These are phyloP conservation scores for Talaromyces nanjingensis DNA, from an alignment of 495 filamentous ascomycete genomes.

Conservation along the genomic window DNA sequence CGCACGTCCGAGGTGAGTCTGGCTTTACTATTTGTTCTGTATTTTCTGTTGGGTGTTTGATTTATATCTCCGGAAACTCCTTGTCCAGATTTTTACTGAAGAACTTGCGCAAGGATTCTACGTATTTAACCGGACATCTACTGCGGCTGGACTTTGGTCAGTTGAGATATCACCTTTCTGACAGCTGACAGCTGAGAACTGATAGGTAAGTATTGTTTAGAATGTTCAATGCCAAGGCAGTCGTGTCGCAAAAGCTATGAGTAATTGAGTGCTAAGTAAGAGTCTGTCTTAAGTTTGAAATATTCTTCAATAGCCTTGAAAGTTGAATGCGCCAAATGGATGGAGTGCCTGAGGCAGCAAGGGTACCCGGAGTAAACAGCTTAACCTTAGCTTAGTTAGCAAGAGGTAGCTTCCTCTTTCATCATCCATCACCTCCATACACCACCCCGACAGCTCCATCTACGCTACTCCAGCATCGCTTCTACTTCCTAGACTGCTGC, in stretches of 20 bases:
- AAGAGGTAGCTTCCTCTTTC: neutral
- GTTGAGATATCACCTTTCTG: neutral
- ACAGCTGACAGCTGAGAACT: neutral
- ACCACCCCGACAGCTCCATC: neutral
- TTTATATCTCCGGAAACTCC: neutral
- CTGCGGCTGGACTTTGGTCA: neutral
- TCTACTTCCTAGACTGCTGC: neutral
- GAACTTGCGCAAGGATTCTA: neutral
- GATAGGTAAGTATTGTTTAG: no score
- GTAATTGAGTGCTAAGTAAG: no score
- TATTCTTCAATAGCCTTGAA: no score
- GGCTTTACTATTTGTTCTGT: neutral
- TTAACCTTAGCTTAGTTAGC: neutral
- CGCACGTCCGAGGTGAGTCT: neutral
- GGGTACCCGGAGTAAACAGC: neutral
- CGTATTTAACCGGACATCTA: neutral
- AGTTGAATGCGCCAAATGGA: neutral
- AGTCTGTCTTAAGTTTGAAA: no score
- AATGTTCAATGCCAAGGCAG: no score
- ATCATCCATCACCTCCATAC: neutral
- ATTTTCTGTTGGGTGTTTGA: no score
- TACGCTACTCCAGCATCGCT: neutral
- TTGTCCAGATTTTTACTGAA: neutral
- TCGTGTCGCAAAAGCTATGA: no score
- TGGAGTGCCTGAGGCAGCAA: neutral